phyloP scores from a whole-genome alignment of 1,284 basidiomycete species.

The Rhodotorula sp. region DNA sequence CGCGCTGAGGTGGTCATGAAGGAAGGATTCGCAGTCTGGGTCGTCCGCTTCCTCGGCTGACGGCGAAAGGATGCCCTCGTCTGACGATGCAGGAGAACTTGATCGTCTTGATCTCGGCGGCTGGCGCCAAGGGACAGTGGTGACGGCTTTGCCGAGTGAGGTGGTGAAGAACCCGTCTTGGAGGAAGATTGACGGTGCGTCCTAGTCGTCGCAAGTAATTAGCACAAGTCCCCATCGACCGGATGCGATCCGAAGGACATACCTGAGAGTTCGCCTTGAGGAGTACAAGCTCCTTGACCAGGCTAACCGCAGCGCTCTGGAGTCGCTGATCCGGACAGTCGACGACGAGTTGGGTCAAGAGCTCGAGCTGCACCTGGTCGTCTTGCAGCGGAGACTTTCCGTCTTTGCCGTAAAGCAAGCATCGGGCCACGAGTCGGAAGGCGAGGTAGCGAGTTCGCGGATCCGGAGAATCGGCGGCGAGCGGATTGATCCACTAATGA shows the following conservation, averaged over 20 bases:
- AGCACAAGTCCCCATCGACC: too few relatives aligned
- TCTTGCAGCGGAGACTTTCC: not conserved
- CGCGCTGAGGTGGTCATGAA: not conserved
- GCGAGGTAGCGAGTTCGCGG: constrained; percentile 23
- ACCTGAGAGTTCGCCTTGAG: constrained; percentile 3
- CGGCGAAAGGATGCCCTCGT: too few relatives aligned
- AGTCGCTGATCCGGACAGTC: constrained; percentile 12
- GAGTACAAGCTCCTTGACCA: constrained; percentile 15
- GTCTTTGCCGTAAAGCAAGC: not conserved
- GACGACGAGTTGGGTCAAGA: constrained; percentile 16
- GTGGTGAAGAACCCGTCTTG: not conserved
- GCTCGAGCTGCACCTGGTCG: constrained; percentile 11
- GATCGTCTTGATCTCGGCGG: not conserved
- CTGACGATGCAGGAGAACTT: too few relatives aligned
- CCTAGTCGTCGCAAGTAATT: too few relatives aligned
- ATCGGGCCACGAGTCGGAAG: constrained; percentile 22
- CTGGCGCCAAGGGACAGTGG: not conserved
- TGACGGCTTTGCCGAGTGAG: constrained; percentile 1
- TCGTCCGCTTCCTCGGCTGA: not conserved
- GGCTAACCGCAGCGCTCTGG: constrained; percentile 11
- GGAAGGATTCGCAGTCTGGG: not conserved
- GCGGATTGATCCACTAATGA: constrained; percentile 16
- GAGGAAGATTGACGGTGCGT: constrained; percentile 5
- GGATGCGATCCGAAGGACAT: not conserved
- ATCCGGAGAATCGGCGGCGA: constrained; percentile 13